These are phyloP conservation scores for Capronia coronata DNA, from an alignment of 2,329 filamentous ascomycete genomes.

Conservation along the genomic window DNA sequence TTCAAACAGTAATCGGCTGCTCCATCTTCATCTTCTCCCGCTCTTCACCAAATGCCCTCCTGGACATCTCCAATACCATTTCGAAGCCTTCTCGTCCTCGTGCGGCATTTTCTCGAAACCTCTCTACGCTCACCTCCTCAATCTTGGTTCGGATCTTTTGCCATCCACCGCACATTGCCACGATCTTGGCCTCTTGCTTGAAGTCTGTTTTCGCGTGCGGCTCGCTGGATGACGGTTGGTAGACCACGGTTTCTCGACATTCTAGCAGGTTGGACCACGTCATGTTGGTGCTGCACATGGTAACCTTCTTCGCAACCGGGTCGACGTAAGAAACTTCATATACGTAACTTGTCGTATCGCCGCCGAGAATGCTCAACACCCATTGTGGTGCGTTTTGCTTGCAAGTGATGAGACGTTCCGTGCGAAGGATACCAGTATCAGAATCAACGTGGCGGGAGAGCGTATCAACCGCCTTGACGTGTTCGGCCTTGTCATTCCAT, in stretches of 20 bases:
- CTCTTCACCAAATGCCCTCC: conserved; percentile 86
- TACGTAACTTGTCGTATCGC: conserved; percentile 74
- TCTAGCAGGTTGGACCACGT: conserved; percentile 86
- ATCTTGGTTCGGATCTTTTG: conserved; percentile 94
- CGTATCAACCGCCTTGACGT: conserved; percentile 93
- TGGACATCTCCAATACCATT: conserved; percentile 85
- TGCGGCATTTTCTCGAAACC: conserved; percentile 85
- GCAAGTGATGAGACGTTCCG: conserved; percentile 58
- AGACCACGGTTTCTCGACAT: conserved; percentile 88
- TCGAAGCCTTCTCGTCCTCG: conserved; percentile 94
- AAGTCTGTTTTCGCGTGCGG: conserved; percentile 65
- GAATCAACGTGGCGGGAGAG: conserved; percentile 64
- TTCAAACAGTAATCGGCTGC: conserved; percentile 15
- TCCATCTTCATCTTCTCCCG: conserved; percentile 50
- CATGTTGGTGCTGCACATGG: conserved; percentile 93
- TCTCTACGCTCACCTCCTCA: conserved; percentile 80
- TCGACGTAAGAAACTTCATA: conserved; percentile 97
- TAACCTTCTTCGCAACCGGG: conserved; percentile 73
- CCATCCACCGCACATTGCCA: conserved; percentile 91
- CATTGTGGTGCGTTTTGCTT: conserved; percentile 45
- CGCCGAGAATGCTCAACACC: conserved; percentile 71
- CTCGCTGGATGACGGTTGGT: conserved; percentile 55
- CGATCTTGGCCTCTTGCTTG: conserved; percentile 83
- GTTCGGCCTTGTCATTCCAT: conserved; percentile 97
- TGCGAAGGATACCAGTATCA: conserved; percentile 61